Percentiles rank a stretch among this genome's conserved stretches.
Conservation (phyloP, 2,329 filamentous ascomycete genomes). For the Sporothrix phasma region DNA sequence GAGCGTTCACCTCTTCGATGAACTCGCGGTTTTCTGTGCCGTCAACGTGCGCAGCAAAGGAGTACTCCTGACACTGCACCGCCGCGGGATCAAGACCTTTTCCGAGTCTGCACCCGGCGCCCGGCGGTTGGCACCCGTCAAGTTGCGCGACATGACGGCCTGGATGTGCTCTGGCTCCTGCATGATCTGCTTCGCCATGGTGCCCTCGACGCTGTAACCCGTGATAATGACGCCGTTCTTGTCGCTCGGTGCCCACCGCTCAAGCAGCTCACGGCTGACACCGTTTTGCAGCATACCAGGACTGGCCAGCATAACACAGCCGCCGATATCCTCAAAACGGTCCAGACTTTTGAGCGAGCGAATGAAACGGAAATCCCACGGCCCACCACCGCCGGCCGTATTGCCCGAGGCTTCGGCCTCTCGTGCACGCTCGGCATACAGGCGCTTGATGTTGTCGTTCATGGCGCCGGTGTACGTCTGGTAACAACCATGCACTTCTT, state of each 20-base stretch:
- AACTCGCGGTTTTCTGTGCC: constrained; percentile 94
- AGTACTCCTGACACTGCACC: constrained; percentile 93
- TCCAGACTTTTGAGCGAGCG: constrained; percentile 86
- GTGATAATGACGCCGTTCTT: constrained; percentile 99
- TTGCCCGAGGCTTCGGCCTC: constrained; percentile 77
- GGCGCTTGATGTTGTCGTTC: constrained; percentile 97
- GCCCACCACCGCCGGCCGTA: constrained; percentile 64
- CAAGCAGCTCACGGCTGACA: constrained; percentile 82
- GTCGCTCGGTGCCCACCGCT: constrained; percentile 91
- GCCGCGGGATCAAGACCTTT: constrained; percentile 79
- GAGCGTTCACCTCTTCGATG: constrained; percentile 85
- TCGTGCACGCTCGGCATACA: constrained; percentile 88
- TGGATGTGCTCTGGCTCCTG: constrained; percentile 92
- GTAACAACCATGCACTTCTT: constrained; percentile 98
- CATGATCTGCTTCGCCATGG: constrained; percentile 93
- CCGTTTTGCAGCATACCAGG: constrained; percentile 98
- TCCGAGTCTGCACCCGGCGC: constrained; percentile 62
- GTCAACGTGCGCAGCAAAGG: constrained; percentile 93
- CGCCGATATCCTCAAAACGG: constrained; percentile 88
- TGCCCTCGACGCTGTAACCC: constrained; percentile 95
- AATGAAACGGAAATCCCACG: constrained; percentile 96
- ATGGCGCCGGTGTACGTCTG: constrained; percentile 97
- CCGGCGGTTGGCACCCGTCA: constrained; percentile 50
- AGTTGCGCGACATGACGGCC: constrained; percentile 73
- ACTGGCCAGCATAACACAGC: constrained; percentile 93